Base-by-base conservation (phyloP, 1,139 yeast genomes). In the Saccharomyces pastorianus region DNA sequence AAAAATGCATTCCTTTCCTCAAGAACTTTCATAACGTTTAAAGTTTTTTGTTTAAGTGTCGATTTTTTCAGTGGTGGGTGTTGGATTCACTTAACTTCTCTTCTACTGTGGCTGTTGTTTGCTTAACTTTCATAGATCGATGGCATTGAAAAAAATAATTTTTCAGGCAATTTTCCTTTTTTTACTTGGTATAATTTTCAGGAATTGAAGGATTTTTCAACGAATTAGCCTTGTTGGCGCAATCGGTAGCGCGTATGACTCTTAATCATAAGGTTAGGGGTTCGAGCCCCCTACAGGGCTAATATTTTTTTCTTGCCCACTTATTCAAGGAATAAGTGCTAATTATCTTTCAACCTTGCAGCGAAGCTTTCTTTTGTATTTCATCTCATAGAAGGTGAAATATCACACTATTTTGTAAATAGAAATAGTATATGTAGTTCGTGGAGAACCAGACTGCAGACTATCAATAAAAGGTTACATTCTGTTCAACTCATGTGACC, bases 221-320 rank as follows among this genome's bases (percentile, higher is more conserved):
- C 3, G 6, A 38, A 38, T 20, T 50, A 55, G 74, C 75, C 74
- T 71, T 71, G 75, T 71, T 72, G 74, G 75, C 75, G 74, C 75
- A 72, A 72, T 72, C 75, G 74, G 75, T 72, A 72, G 75, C 74
- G 75, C 75, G 73, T 71, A 67, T 70, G 75, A 72, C 75, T 72
- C 75, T 72, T 72, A 72, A 71, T 71, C 74, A 70, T 67, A 71
- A 71, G 74, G 74, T 69, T 71, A 71, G 72, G 74, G 74, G 74
- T 71, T 72, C 74, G 74, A 71, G 71, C 75, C 75, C 74, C 75
- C 72, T 72, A 71, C 72, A 67, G 74, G 74, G 74, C 74, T 68
- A 38, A 14, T 20, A 17, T 34, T 38, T 38, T 17, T 31, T 31
- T 23, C 25, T 23, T 23, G 25, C 25, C 25, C 25, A 29, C 28